Percentiles rank a stretch among this genome's conserved stretches.
phyloP scores from a whole-genome alignment of 1,139 yeast genomes.

The Spathaspora jeffriesii region DNA sequence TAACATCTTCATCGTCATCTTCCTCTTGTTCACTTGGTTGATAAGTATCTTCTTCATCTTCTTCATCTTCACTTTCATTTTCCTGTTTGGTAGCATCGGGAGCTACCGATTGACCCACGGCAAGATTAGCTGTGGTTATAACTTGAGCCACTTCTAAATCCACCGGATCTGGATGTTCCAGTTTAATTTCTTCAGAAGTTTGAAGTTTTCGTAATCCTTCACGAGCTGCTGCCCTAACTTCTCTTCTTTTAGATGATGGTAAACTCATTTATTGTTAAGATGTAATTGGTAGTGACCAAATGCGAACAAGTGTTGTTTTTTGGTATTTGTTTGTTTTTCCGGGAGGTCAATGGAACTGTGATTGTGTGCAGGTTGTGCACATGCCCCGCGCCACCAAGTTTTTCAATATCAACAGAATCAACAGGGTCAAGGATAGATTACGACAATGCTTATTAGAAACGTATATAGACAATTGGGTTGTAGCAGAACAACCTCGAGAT shows the following conservation, averaged over 20 bases:
- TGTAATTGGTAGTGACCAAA: neutral
- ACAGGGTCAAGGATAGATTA: too few relatives aligned
- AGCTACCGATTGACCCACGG: constrained; percentile 3
- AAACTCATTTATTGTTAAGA: constrained; percentile 3
- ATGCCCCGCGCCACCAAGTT: neutral
- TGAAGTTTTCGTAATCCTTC: constrained; percentile 9
- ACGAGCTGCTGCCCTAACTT: constrained; percentile 13
- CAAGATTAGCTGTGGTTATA: constrained; percentile 1
- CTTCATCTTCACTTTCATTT: constrained; percentile 6
- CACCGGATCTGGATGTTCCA: neutral
- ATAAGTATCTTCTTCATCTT: constrained; percentile 6
- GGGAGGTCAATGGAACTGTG: neutral
- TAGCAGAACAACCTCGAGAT: neutral
- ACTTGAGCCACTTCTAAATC: neutral
- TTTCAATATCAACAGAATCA: neutral
- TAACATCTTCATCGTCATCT: constrained; percentile 10
- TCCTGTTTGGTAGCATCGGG: constrained; percentile 11
- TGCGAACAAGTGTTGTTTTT: constrained; percentile 3
- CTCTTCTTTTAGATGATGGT: constrained; percentile 15
- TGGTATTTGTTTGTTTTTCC: neutral
- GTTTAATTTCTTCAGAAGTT: constrained; percentile 4
- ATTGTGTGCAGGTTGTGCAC: neutral
- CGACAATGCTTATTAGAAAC: neutral
- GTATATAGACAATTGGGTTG: constrained; percentile 1
- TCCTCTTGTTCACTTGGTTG: constrained; percentile 8